These are phyloP conservation scores for Lactarius deliciosus DNA, from an alignment of 768 basidiomycete genomes.

Conservation along the genomic window DNA sequence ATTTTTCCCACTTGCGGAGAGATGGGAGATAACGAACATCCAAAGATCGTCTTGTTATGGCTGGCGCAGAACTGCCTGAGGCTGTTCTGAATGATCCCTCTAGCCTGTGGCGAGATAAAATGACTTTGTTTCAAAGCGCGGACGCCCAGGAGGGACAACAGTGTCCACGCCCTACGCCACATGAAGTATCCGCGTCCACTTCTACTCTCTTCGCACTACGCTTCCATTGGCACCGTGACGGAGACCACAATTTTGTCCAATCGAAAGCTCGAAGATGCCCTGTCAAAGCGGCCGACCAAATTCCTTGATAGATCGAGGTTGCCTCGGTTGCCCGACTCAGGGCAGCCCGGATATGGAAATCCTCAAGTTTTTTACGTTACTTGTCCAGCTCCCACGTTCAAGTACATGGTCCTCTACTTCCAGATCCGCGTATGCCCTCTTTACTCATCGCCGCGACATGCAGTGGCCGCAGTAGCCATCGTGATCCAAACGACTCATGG, in stretches of 20 bases:
- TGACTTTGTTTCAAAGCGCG: neutral
- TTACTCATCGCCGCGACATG: neutral
- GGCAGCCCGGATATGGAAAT: neutral
- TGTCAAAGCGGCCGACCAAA: neutral
- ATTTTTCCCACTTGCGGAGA: neutral
- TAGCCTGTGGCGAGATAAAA: no score
- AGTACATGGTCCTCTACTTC: neutral
- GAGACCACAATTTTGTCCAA: neutral
- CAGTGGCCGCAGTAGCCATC: neutral
- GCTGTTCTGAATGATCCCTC: neutral
- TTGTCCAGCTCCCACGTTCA: neutral
- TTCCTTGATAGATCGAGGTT: neutral
- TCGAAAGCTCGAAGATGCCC: neutral
- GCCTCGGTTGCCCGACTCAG: neutral
- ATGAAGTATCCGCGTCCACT: neutral
- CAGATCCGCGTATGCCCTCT: neutral
- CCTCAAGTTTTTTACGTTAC: neutral
- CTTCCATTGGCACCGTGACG: neutral
- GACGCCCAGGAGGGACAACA: neutral
- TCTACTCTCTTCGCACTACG: neutral
- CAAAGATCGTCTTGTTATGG: neutral
- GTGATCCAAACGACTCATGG: neutral
- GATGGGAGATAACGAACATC: neutral
- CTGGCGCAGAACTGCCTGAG: neutral
- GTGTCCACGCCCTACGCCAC: neutral